Evolutionary conservation across 441 rosid genomes (phyloP).

Genomic region (Caryocar brasiliense): DNA sequence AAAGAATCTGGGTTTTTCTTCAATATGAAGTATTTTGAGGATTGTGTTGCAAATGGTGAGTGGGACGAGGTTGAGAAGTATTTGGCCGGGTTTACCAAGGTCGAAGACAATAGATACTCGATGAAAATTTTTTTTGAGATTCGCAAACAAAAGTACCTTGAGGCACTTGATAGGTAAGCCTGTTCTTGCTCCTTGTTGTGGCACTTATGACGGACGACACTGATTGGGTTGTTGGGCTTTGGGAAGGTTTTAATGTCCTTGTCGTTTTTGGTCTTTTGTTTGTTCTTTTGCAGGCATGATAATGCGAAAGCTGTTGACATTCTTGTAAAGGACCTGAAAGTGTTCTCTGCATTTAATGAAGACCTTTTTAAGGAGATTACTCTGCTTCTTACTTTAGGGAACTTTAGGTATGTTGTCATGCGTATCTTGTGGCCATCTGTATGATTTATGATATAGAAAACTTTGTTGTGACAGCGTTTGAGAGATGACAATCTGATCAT

Average conservation of each 20-base stretch:
- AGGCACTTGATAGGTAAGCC: conserved; percentile 70
- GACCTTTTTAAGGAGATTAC: conserved; percentile 54
- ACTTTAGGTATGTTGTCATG: conserved; percentile 28
- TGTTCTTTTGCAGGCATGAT: conserved; percentile 34
- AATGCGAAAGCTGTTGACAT: conserved; percentile 47
- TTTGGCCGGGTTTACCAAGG: conserved; percentile 72
- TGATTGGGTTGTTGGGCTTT: neutral
- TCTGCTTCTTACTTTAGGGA: conserved; percentile 37
- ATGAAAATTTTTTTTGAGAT: conserved; percentile 84
- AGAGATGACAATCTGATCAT: no score
- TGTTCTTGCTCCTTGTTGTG: neutral
- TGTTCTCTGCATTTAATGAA: conserved; percentile 41
- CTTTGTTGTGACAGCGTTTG: no score
- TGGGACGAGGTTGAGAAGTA: conserved; percentile 92
- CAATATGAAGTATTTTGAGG: conserved; percentile 81
- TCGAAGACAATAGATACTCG: conserved; percentile 79
- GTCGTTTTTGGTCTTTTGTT: neutral
- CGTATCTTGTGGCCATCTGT: no score
- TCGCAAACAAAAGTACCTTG: conserved; percentile 81
- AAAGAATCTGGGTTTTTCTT: conserved; percentile 82
- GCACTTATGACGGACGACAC: neutral
- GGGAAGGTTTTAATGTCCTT: neutral
- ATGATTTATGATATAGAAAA: no score
- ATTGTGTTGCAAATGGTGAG: conserved; percentile 62
- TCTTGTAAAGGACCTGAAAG: conserved; percentile 40